A percentile compares a stretch with the other conserved stretches of the same genome.
Evolutionary conservation across 1,284 basidiomycete species (phyloP).

Genomic region (Lentinus polychrous): DNA sequence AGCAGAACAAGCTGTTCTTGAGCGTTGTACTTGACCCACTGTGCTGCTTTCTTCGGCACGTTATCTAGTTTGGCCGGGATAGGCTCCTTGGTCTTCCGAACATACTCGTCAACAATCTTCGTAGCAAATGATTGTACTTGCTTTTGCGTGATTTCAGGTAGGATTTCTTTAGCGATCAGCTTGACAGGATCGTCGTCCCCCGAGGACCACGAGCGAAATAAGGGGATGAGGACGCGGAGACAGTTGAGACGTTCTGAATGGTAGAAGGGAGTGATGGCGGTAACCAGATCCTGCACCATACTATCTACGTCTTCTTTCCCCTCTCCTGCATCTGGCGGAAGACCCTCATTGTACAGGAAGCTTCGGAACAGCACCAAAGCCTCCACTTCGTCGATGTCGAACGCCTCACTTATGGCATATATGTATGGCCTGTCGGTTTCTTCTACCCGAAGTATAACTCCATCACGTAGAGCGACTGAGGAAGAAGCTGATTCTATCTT

Average conservation of each 20-base stretch:
- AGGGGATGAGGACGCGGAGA: constrained; percentile 56
- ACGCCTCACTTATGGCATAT: constrained; percentile 60
- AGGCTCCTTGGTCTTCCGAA: constrained; percentile 42
- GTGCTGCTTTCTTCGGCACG: constrained; percentile 55
- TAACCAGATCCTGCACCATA: constrained; percentile 55
- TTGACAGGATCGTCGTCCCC: constrained; percentile 48
- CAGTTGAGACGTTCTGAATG: constrained; percentile 69
- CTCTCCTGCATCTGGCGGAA: constrained; percentile 40
- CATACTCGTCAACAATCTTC: constrained; percentile 49
- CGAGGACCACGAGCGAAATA: constrained; percentile 52
- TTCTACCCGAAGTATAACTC: constrained; percentile 52
- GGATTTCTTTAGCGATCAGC: constrained; percentile 42
- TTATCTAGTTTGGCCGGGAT: constrained; percentile 46
- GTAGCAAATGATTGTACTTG: constrained; percentile 47
- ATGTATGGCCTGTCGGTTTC: constrained; percentile 62
- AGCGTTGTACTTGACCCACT: constrained; percentile 75
- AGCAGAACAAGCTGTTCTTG: constrained; percentile 76
- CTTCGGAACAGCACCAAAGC: constrained; percentile 67
- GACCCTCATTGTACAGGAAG: constrained; percentile 74
- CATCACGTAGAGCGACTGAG: constrained; percentile 54
- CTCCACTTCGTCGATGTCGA: constrained; percentile 72
- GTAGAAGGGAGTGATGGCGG: constrained; percentile 75
- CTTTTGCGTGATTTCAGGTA: constrained; percentile 59
- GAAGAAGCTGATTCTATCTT: constrained; percentile 52
- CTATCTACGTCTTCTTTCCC: constrained; percentile 28